Evolutionary conservation across 805 yeast species (phyloP), one percentile per base, ranked within the genome.

Genomic region (Lipomyces spencermartinsiae): DNA sequence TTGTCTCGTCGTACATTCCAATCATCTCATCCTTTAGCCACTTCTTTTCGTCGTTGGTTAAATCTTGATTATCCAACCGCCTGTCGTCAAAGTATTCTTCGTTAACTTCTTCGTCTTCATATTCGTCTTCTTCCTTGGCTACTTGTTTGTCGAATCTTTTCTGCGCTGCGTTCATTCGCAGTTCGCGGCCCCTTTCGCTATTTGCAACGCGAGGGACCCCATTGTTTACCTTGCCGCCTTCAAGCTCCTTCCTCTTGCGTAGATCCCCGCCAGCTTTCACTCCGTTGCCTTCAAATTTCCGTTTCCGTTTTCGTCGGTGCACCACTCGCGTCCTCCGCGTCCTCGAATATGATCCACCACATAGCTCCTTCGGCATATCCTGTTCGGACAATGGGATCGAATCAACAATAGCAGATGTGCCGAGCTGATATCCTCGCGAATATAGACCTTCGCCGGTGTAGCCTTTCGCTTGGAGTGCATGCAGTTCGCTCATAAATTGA

Each of bases 81-180:
- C 80, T 82, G 58, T 73, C 74, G 0, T 82, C 82, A 46, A 80
- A 83, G 69, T 82, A 81, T 51, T 80, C 75, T 0, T 77, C 74
- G 29, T 76, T n/a, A 37, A 49, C 59, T 8, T 62, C 73, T n/a
- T 71, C 49, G 64, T 68, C 53, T 74, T 72, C 56, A 65, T 72
- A 71, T 67, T 70, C 74, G 65, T 75, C 56, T 6, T 68, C 65
- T 10, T 76, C 69, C 34, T 69, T 64, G 54, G 74, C 64, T 9
- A 67, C 69, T 46, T 76, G 76, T 1, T 70, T 57, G 39, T 51
- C 74, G 56, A 57, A 64, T 12, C 72, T 58, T n/a, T 34, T 39
- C 16, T 61, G 49, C n/a, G 72, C 72, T 3, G 72, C 72, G 6
- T 67, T 58, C 57, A 69, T 12, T 33, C 72, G 62, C 31, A 69